phyloP scores from a whole-genome alignment of 805 yeast genomes.

The Pichia exigua region DNA sequence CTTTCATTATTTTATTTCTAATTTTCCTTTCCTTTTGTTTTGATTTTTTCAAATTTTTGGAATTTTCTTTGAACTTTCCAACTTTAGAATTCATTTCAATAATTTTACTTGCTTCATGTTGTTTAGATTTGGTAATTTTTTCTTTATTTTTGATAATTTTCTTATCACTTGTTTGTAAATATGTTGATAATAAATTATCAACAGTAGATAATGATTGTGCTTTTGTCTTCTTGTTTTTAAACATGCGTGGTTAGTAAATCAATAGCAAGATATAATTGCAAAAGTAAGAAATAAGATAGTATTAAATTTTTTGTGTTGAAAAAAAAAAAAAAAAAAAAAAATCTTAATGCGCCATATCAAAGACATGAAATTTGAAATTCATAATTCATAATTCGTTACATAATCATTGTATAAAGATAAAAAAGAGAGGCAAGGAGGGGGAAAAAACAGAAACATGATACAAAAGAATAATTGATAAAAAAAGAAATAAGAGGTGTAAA shows the following conservation, averaged over 20 bases:
- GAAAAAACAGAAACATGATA: background rate
- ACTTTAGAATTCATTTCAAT: conserved; percentile 16
- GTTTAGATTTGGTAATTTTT: conserved; percentile 3
- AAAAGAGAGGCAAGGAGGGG: background rate
- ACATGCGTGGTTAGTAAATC: too few relatives aligned
- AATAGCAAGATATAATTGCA: too few relatives aligned
- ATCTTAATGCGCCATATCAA: too few relatives aligned
- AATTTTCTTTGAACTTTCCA: conserved; percentile 12
- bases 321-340: too few relatives aligned
- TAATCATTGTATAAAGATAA: too few relatives aligned
- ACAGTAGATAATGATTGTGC: conserved; percentile 18
- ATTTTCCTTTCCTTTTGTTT: conserved; percentile 15
- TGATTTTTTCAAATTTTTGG: conserved; percentile 11
- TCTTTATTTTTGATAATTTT: conserved; percentile 1
- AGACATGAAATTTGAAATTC: too few relatives aligned
- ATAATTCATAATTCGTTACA: background rate
- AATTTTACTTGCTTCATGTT: conserved; percentile 19
- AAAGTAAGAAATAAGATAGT: too few relatives aligned
- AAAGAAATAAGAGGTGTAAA: background rate
- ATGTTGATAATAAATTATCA: conserved; percentile 21
- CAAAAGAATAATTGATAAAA: background rate
- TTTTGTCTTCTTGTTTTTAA: conserved; percentile 15
- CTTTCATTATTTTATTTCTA: conserved; percentile 13
- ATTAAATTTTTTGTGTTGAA: too few relatives aligned
- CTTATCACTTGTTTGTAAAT: conserved; percentile 15